A percentile compares a stretch with the other conserved stretches of the same genome.
These are phyloP conservation scores for Puccinia hordei DNA, from an alignment of 1,284 basidiomycete genomes.

Conservation along the genomic window DNA sequence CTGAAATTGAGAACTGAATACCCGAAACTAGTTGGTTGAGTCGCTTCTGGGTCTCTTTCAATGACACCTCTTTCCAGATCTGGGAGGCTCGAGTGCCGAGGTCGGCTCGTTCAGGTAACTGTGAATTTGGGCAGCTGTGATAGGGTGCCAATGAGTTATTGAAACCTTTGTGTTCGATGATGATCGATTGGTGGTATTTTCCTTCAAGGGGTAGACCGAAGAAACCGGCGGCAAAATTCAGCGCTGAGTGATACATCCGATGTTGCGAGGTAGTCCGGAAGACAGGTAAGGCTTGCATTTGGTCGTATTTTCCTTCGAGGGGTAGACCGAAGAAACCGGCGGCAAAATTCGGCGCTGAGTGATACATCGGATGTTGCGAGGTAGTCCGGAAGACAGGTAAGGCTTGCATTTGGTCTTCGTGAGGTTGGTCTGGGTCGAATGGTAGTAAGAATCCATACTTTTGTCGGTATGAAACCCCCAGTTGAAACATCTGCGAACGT, in stretches of 20 bases:
- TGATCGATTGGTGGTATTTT: conserved; percentile 44
- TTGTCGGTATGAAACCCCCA: conserved; percentile 37
- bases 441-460: conserved; percentile 39
- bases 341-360: no score
- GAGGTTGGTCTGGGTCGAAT: not conserved
- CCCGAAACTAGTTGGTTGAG: conserved; percentile 68
- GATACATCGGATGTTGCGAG: no score
- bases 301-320: not conserved
- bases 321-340: no score
- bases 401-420: no score
- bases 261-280: conserved; percentile 41
- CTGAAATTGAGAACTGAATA: conserved; percentile 68
- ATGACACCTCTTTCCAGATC: conserved; percentile 63
- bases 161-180: conserved; percentile 29
- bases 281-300: conserved; percentile 20
- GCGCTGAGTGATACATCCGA: conserved; percentile 44
- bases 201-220: conserved; percentile 38
- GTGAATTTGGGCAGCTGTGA: conserved; percentile 25
- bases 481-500: conserved; percentile 60
- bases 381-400: no score
- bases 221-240: conserved; percentile 47
- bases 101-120: not conserved
- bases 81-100: not conserved
- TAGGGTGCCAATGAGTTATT: conserved; percentile 48
- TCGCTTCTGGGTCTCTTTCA: conserved; percentile 69